Conservation (phyloP, 1,284 basidiomycete species). For the Cerrena zonata region DNA sequence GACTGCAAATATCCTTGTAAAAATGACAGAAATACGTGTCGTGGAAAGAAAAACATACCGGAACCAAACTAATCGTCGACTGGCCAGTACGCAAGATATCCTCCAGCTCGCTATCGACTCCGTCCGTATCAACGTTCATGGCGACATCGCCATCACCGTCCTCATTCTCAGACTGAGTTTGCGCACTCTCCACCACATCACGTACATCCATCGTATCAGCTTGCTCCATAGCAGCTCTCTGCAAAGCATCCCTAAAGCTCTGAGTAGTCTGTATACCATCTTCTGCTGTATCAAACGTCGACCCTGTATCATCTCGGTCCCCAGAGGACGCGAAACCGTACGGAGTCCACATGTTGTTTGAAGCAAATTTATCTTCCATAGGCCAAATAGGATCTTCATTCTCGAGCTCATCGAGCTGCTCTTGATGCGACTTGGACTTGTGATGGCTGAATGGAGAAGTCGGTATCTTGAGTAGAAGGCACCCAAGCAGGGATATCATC, state of each 20-base stretch:
- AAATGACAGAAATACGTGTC: not conserved
- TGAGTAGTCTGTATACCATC: slow-evolving; percentile 16
- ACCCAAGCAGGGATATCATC: slow-evolving; percentile 46
- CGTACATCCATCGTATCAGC: slow-evolving; percentile 8
- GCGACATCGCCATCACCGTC: slow-evolving; percentile 25
- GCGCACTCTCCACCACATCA: slow-evolving; percentile 1
- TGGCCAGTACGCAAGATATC: slow-evolving; percentile 35
- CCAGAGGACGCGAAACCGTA: slow-evolving; percentile 29
- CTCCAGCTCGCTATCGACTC: slow-evolving; percentile 36
- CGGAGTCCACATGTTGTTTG: slow-evolving; percentile 53
- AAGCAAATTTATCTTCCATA: slow-evolving; percentile 54
- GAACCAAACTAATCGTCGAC: slow-evolving; percentile 35
- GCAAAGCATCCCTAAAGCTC: slow-evolving; percentile 15
- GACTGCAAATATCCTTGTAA: slow-evolving; percentile 11
- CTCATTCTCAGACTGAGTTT: slow-evolving; percentile 12
- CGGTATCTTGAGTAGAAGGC: slow-evolving; percentile 55
- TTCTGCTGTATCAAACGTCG: slow-evolving; percentile 47
- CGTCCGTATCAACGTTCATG: slow-evolving; percentile 31
- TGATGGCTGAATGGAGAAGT: slow-evolving; percentile 38
- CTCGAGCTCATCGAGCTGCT: slow-evolving; percentile 32
- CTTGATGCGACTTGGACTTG: slow-evolving; percentile 20
- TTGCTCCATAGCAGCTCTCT: slow-evolving; percentile 12
- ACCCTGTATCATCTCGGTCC: slow-evolving; percentile 58
- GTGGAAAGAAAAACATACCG: slow-evolving; percentile 29
- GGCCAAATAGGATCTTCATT: slow-evolving; percentile 68